Evolutionary conservation across 2,329 filamentous ascomycete genomes (phyloP).

Genomic region (Neofusicoccum ribis): DNA sequence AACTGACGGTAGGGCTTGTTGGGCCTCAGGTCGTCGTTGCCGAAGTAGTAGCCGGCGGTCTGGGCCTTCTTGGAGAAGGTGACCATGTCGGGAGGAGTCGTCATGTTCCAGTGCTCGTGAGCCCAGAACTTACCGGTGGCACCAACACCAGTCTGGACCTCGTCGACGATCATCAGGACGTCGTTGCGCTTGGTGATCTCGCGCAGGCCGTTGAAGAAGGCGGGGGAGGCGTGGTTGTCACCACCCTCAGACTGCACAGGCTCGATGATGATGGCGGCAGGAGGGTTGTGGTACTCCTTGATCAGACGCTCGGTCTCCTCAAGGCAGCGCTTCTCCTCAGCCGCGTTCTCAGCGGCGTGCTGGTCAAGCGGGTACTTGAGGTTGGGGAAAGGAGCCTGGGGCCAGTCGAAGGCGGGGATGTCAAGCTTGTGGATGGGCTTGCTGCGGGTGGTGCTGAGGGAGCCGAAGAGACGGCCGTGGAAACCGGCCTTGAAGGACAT

Average conservation of each 20-base stretch:
- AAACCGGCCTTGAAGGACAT: constrained; percentile 86
- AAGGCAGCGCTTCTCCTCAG: constrained; percentile 76
- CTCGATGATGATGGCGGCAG: constrained; percentile 81
- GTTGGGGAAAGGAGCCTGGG: constrained; percentile 79
- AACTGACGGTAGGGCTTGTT: constrained; percentile 96
- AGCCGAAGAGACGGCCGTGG: constrained; percentile 88
- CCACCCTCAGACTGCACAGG: constrained; percentile 92
- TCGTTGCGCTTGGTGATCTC: constrained; percentile 74
- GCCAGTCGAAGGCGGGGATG: constrained; percentile 94
- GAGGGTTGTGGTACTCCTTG: constrained; percentile 73
- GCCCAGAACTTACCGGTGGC: constrained; percentile 96
- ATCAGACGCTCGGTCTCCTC: constrained; percentile 82
- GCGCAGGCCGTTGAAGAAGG: constrained; percentile 83
- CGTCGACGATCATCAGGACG: constrained; percentile 86
- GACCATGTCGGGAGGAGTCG: constrained; percentile 82
- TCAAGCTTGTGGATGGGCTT: constrained; percentile 95
- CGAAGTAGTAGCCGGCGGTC: constrained; percentile 89
- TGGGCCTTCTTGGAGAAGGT: constrained; percentile 96
- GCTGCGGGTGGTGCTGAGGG: constrained; percentile 82
- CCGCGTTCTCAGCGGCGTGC: constrained; percentile 76
- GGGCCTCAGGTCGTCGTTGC: constrained; percentile 74
- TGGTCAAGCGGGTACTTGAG: constrained; percentile 86
- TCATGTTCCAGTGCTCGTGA: constrained; percentile 89
- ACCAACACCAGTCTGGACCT: constrained; percentile 91
- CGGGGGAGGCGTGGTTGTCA: constrained; percentile 87